Evolutionary conservation across 768 basidiomycete genomes (phyloP).

Genomic region (Pleurotus tuber-regium): DNA sequence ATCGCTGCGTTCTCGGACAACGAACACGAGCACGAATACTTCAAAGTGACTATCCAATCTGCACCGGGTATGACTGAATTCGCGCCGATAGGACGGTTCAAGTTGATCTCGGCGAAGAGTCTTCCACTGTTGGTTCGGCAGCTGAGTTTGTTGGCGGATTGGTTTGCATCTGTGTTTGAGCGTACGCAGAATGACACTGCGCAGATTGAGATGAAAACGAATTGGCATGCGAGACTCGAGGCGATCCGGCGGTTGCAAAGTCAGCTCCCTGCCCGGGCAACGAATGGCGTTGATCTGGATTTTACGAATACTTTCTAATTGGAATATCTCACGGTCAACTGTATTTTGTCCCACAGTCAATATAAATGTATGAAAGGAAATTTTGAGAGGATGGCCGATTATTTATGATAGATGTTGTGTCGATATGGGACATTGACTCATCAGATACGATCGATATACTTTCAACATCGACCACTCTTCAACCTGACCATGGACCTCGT

Average conservation of each 20-base stretch:
- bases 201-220: conserved; percentile 79
- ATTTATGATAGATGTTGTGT: too few species aligned
- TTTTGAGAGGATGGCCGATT: too few species aligned
- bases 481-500: conserved; percentile 37
- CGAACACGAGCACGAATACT: conserved; percentile 89
- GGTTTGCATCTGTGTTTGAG: conserved; percentile 85
- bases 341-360: too few species aligned
- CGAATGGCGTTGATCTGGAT: too few species aligned
- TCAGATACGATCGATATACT: too few species aligned
- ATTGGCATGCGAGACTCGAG: conserved; percentile 82
- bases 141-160: conserved; percentile 82
- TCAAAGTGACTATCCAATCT: conserved; percentile 89
- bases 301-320: too few species aligned
- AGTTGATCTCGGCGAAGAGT: conserved; percentile 86
- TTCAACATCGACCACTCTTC: too few species aligned
- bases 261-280: too few species aligned
- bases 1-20: conserved; percentile 85
- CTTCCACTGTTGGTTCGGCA: conserved; percentile 88
- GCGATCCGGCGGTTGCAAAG: conserved; percentile 71
- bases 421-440: too few species aligned
- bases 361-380: too few species aligned
- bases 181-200: conserved; percentile 69
- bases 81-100: conserved; percentile 88
- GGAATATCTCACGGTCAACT: too few species aligned
- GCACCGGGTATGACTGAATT: conserved; percentile 93